Conservation (phyloP, 805 yeast genomes). For the Ogataea nitratoaversa region DNA sequence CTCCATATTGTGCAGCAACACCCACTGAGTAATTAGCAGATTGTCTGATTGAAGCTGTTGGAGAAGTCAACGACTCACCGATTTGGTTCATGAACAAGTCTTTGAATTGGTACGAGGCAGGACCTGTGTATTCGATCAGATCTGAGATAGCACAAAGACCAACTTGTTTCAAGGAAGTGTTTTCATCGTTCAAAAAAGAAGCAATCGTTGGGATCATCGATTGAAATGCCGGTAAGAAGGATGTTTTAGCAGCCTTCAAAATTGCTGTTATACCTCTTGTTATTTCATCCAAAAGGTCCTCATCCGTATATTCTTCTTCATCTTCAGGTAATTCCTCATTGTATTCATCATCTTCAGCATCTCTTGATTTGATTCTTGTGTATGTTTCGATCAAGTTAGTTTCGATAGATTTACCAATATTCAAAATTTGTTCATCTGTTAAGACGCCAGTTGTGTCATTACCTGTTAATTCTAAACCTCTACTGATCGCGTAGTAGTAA, state of each 20-base stretch:
- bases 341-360: constrained; percentile 76
- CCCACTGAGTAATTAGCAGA: constrained; percentile 85
- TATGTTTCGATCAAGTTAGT: constrained; percentile 62
- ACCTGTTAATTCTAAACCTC: constrained; percentile 66
- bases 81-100: constrained; percentile 61
- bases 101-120: constrained; percentile 57
- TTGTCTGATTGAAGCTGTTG: constrained; percentile 76
- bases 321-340: constrained; percentile 82
- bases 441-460: constrained; percentile 40
- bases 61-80: constrained; percentile 60
- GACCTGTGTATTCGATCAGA: constrained; percentile 74
- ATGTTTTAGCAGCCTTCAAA: constrained; percentile 56
- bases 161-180: constrained; percentile 64
- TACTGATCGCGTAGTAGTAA: constrained; percentile 68
- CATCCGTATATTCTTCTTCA: constrained; percentile 85
- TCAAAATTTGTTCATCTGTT: constrained; percentile 48
- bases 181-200: constrained; percentile 58
- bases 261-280: constrained; percentile 69
- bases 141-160: constrained; percentile 81
- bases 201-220: constrained; percentile 58
- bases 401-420: constrained; percentile 56
- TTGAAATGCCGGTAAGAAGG: constrained; percentile 64
- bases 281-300: constrained; percentile 82
- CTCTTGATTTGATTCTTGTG: constrained; percentile 68
- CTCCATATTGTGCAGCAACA: constrained; percentile 79